Conservation (phyloP, 306 rosid genomes). For the Cucurbita argyrosperma region DNA sequence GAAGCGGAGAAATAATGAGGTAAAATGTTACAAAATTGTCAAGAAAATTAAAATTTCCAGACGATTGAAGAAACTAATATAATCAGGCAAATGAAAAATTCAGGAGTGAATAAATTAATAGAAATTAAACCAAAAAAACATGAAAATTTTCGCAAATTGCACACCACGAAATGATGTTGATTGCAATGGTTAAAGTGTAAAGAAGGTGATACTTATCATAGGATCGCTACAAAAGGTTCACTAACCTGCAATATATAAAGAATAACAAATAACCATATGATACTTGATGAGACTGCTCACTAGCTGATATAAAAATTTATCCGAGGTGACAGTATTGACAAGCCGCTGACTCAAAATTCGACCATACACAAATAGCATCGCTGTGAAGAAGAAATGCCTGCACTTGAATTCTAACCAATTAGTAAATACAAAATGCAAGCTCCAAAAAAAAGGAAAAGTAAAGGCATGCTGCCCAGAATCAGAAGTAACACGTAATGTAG, state of each 20-base stretch:
- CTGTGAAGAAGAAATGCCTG: constrained; percentile 99
- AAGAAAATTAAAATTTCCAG: not conserved
- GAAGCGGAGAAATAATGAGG: not conserved
- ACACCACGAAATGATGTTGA: not conserved
- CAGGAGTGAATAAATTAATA: not conserved
- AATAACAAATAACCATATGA: constrained; percentile 89
- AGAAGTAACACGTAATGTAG: not conserved
- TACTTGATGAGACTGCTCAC: constrained; percentile 82
- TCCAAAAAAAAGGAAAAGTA: not conserved
- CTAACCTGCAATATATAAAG: constrained; percentile 74
- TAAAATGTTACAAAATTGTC: not conserved
- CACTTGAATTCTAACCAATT: not conserved
- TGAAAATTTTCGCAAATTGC: not conserved
- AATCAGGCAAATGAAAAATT: not conserved
- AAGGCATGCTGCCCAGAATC: not conserved
- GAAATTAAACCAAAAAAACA: not conserved
- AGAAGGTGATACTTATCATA: not conserved
- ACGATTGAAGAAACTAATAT: not conserved
- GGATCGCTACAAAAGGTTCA: not conserved
- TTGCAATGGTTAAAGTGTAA: not conserved
- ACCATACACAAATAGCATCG: constrained; percentile 91
- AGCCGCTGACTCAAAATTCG: constrained; percentile 85
- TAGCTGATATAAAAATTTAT: constrained; percentile 53
- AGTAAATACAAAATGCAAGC: not conserved
- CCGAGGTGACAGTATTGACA: constrained; percentile 77